Evolutionary conservation across 2,329 filamentous ascomycete species (phyloP).

Genomic region (Dothiorella sarmentorum): DNA sequence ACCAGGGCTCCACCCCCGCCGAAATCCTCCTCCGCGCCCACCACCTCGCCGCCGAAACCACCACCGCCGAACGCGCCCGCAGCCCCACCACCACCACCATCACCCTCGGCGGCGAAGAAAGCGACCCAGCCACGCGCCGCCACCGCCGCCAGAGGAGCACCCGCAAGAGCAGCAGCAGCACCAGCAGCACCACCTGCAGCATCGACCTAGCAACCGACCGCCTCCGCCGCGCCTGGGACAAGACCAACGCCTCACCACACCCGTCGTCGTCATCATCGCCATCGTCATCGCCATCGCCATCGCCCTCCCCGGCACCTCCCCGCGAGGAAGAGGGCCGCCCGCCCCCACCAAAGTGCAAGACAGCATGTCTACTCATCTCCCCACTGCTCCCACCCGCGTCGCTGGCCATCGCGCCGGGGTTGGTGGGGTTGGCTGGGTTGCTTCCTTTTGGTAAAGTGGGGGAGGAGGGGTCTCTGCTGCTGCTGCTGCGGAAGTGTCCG

Average conservation of each 20-base stretch:
- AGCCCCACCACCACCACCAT: too few species aligned
- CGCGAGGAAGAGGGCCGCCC: neutral
- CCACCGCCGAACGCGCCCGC: conserved; percentile 45
- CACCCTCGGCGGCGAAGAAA: conserved; percentile 48
- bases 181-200: neutral
- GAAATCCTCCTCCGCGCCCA: conserved; percentile 67
- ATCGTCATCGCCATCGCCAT: neutral
- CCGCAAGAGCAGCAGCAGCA: conserved; percentile 17
- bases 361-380: conserved; percentile 45
- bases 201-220: neutral
- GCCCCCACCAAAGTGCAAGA: neutral
- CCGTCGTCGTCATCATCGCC: too few species aligned
- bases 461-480: neutral
- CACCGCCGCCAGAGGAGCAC: too few species aligned
- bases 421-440: too few species aligned
- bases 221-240: too few species aligned
- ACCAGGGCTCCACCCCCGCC: conserved; percentile 46
- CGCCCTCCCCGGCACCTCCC: neutral
- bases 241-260: too few species aligned
- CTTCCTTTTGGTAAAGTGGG: too few species aligned
- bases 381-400: conserved; percentile 46
- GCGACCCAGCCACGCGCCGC: conserved; percentile 36
- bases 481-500: conserved; percentile 21
- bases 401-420: conserved; percentile 29
- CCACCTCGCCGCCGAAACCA: conserved; percentile 64